Evolutionary conservation across 257 asterid genomes (phyloP).

Genomic region (Gynochthodes officinalis): DNA sequence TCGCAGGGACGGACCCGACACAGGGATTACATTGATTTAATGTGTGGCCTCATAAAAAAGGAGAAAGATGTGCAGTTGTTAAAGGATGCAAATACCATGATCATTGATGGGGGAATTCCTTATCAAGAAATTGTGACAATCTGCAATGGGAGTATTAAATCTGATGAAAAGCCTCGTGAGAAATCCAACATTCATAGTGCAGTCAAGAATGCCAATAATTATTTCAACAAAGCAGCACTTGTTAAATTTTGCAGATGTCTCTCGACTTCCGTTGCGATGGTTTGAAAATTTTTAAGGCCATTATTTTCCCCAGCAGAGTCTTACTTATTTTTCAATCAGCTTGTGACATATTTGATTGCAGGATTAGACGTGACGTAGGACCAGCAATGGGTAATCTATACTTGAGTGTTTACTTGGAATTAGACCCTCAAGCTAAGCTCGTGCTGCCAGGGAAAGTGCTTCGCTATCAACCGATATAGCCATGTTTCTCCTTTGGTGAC

Average conservation of each 20-base stretch:
- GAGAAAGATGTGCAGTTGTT: slow-evolving; percentile 4
- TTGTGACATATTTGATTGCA: too few species aligned
- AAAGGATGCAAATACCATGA: neutral
- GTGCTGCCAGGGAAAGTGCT: too few species aligned
- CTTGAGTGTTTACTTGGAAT: too few species aligned
- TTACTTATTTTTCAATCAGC: too few species aligned
- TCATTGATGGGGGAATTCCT: neutral
- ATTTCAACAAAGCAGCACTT: neutral
- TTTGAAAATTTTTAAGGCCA: neutral
- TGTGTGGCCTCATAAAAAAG: slow-evolving; percentile 7
- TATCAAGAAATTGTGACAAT: neutral
- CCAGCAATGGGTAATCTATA: too few species aligned
- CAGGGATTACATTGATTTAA: slow-evolving; percentile 10
- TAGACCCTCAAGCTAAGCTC: too few species aligned
- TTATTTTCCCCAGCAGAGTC: neutral
- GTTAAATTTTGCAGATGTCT: neutral
- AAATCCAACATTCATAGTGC: neutral
- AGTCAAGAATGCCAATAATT: neutral
- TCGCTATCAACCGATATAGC: too few species aligned
- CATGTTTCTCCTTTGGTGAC: too few species aligned
- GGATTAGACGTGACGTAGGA: too few species aligned
- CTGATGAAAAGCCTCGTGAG: neutral
- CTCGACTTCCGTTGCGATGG: neutral
- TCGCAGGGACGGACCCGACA: neutral
- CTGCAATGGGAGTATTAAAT: neutral